These are phyloP conservation scores for Beta macrorhiza DNA, from an alignment of 179 eudicot genomes.

Conservation along the genomic window DNA sequence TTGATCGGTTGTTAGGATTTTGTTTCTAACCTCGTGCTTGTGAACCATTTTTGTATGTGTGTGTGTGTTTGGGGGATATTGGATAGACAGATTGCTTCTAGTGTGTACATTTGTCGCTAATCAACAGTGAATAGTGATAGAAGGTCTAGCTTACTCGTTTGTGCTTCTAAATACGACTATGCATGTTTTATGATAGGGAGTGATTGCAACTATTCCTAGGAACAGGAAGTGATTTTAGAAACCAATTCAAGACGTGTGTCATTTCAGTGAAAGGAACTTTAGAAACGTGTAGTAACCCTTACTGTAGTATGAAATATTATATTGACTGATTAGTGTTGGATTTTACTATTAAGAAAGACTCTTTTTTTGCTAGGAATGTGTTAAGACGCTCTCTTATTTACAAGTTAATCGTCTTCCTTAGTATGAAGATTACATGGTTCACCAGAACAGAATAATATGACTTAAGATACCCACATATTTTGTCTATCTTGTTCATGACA, in stretches of 20 bases:
- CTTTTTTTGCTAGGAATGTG: not conserved
- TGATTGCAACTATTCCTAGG: not conserved
- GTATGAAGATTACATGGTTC: not conserved
- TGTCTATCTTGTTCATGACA: not conserved
- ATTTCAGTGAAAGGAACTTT: not conserved
- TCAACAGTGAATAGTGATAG: not conserved
- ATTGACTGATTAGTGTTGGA: not conserved
- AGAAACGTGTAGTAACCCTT: not conserved
- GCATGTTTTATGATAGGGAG: not conserved
- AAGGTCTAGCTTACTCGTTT: not conserved
- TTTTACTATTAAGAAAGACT: not conserved
- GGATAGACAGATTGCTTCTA: not conserved
- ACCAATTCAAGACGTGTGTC: not conserved
- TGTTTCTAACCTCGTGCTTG: not conserved
- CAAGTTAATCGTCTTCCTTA: not conserved
- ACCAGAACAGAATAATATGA: not conserved
- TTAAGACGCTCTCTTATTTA: not conserved
- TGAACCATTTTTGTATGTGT: not conserved
- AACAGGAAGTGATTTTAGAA: not conserved
- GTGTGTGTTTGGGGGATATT: not conserved
- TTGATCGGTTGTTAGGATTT: not conserved
- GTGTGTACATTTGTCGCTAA: not conserved
- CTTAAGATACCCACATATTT: not conserved
- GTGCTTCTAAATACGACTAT: not conserved
- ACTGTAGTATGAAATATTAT: not conserved